Conservation (phyloP, 73 alveolate species). For the Strombidium stylifer region DNA sequence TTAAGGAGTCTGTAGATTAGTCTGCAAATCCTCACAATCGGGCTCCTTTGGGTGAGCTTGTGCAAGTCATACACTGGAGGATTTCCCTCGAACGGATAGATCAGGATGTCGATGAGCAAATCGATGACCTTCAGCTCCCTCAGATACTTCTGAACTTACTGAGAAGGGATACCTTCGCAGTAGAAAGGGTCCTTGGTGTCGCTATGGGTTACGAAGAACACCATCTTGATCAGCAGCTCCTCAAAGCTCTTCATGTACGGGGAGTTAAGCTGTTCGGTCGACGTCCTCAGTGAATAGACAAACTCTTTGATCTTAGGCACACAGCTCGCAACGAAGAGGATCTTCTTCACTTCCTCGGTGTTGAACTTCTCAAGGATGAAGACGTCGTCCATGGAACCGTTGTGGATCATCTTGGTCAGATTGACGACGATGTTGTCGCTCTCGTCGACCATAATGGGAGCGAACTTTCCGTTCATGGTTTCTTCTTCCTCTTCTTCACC, state of each 20-base stretch:
- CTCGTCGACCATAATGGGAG: conserved; percentile 13
- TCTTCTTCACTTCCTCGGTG: conserved; percentile 13
- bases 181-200: conserved; percentile 44
- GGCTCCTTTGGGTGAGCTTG: conserved; percentile 41
- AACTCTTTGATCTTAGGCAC: conserved; percentile 4
- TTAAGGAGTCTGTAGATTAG: conserved; percentile 43
- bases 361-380: conserved; percentile 24
- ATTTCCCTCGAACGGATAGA: conserved; percentile 43
- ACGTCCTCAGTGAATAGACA: neutral
- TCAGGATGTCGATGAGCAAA: conserved; percentile 28
- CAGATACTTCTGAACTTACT: conserved; percentile 41
- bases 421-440: conserved; percentile 2
- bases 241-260: too few species aligned
- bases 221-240: conserved; percentile 17
- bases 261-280: neutral
- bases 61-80: conserved; percentile 12
- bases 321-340: conserved; percentile 29
- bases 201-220: conserved; percentile 47
- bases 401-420: conserved; percentile 3
- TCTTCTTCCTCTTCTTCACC: neutral
- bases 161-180: conserved; percentile 39
- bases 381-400: conserved; percentile 66
- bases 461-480: neutral
- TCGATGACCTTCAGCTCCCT: conserved; percentile 53
- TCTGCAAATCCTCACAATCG: conserved; percentile 38